phyloP scores from a whole-genome alignment of 2,329 filamentous ascomycete genomes.

The Ceratocystis harringtonii region DNA sequence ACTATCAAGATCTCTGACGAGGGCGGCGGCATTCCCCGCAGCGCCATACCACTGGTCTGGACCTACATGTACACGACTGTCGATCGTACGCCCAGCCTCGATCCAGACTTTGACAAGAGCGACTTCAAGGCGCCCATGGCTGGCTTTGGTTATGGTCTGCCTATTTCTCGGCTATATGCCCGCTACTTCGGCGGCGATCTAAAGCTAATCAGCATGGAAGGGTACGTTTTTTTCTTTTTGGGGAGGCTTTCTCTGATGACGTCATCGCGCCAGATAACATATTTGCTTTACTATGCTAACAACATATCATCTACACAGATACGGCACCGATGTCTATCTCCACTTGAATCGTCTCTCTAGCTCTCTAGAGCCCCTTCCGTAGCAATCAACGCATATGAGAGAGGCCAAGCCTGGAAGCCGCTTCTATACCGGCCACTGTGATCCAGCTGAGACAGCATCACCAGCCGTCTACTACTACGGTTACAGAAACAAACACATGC shows the following conservation, averaged over 20 bases:
- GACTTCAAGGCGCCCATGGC: conserved; percentile 99
- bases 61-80: conserved; percentile 99
- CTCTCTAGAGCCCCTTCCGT: conserved; percentile 92
- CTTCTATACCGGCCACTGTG: conserved; percentile 18
- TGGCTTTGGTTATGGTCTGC: conserved; percentile 93
- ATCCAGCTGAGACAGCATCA: conserved; percentile 27
- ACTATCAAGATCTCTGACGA: conserved; percentile 98
- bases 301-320: conserved; percentile 37
- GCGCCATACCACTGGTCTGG: conserved; percentile 93
- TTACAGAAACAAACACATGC: conserved; percentile 18
- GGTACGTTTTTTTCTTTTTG: conserved; percentile 41
- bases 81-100: conserved; percentile 82
- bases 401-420: conserved; percentile 26
- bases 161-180: conserved; percentile 86
- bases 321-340: conserved; percentile 96
- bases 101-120: conserved; percentile 96
- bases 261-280: neutral
- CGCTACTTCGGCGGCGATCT: conserved; percentile 94
- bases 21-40: conserved; percentile 86
- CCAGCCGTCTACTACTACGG: conserved; percentile 23
- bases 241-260: neutral
- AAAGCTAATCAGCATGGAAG: conserved; percentile 98
- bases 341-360: conserved; percentile 92
- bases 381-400: conserved; percentile 81
- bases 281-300: neutral